Evolutionary conservation across 257 asterid genomes (phyloP), one percentile per base, ranked within the genome.

Genomic region (Solanum pimpinellifolium): DNA sequence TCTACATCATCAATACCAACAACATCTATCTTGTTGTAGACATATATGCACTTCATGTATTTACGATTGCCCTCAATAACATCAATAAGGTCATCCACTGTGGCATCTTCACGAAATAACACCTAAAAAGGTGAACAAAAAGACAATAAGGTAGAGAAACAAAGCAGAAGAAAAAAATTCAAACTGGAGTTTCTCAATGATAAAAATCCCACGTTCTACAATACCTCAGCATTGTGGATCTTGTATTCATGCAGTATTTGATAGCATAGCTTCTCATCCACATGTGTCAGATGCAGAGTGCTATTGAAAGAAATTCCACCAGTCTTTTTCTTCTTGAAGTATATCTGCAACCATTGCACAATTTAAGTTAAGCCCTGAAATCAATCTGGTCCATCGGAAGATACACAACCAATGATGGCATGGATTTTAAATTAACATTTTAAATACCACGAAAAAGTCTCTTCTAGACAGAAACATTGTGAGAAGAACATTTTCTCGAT

Each of bases 221-320:
- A 74, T 90, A 97, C 99, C 99, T 97, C 99, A 60, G 99, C 99
- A 91, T 97, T 97, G 95, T 97, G 99, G 91, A 97, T 96, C 93
- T 97, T 97, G 94, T 96, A 97, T 89, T 97, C 99, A 7, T 97
- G 99, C 88, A 97, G 87, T 84, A 97, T 97, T 88, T 97, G 99
- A 93, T 97, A 97, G 93, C 99, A 97, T 76, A 97, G 98, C 93
- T 97, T 97, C 95, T 97, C 99, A 90, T 97, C 99, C 88, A 97
- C 95, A 89, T 90, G 99, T 87, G 99, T 97, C 89, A 97, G 91
- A 56, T 91, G 91, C 12, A 87, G 5, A 2, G 99, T 97, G 96
- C 98, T 95, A 91, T 97, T 97, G 93, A 97, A 97, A 81, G 99
- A 97, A 90, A 97, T 95, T 87, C 99, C 99, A 47, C 98, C 99